Base-by-base conservation (phyloP, 257 asterid genomes). In the Penstemon barbatus region DNA sequence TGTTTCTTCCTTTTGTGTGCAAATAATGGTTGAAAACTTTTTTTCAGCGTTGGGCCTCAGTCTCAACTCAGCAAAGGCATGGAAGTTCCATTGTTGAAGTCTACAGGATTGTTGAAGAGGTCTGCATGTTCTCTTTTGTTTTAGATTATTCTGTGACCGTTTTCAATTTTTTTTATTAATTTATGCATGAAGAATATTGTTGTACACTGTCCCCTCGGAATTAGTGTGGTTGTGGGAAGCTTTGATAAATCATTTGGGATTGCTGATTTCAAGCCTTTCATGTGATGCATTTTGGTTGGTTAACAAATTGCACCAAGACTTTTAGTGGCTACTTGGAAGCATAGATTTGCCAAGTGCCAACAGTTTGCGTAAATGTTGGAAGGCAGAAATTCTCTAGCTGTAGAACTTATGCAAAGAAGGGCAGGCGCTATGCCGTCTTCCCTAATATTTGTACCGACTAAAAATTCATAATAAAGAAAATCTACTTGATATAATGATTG, bases 81-180 rank as follows among this genome's bases (percentile, higher is more conserved):
- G 99, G 99, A 73, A 87, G 89, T 80, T 90, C 97, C 61, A 85
- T 93, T 11, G 95, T 93, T 76, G 99, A 93, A 86, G 99, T 93
- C 77, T 93, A 82, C 91, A 80, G 99, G 83, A 93, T 93, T 82
- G 96, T 93, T 71, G 99, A 93, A 73, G 97, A 93, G 99, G 99
- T 93, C 68, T 6, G 71, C 15, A 61, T 71, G 37, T 68, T 56
- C 11, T 48, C 43, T 58, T 38, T 49, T 55, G 10, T 42, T 55
- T 69, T 48, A 12, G 39, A 39, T 39, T 55, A 7, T 38, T 36
- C 46, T 48, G 8, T 44, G 39, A 36, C 13, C 40, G 48, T 39
- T 60, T 63, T 48, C 5, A 61, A 7, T 51, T 7, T 7, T 4
- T 6, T 15, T 12, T 65, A 43, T 50, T 40, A 37, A n/a, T 57